Evolutionary conservation across 2,329 filamentous ascomycete species (phyloP).

Genomic region (Trichoderma sp.): DNA sequence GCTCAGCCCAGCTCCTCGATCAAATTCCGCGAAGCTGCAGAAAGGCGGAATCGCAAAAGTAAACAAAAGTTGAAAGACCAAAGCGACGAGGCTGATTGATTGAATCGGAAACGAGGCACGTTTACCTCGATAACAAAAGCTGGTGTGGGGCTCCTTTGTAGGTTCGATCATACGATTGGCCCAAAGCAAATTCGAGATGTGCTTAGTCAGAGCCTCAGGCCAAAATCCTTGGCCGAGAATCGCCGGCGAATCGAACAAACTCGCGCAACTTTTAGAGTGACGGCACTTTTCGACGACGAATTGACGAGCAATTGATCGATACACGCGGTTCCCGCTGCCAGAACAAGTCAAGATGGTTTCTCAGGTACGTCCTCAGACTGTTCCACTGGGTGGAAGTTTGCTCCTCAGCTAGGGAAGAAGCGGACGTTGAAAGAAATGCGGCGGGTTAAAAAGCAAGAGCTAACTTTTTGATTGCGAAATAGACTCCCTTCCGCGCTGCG

Average conservation of each 20-base stretch:
- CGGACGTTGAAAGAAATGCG: neutral
- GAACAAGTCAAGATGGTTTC: constrained; percentile 40
- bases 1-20: neutral
- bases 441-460: constrained; percentile 22
- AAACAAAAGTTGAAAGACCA: constrained; percentile 5
- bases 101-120: neutral
- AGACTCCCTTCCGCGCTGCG: constrained; percentile 49
- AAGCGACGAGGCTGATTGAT: constrained; percentile 18
- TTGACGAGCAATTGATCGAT: constrained; percentile 39
- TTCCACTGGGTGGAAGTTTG: neutral
- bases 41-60: neutral
- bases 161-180: constrained; percentile 3
- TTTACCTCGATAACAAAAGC: neutral
- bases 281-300: constrained; percentile 30
- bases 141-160: constrained; percentile 22
- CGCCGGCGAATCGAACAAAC: constrained; percentile 37
- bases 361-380: constrained; percentile 33
- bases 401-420: neutral
- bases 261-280: constrained; percentile 31
- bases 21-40: neutral
- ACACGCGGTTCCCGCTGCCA: constrained; percentile 32
- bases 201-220: constrained; percentile 31
- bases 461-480: constrained; percentile 30
- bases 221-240: constrained; percentile 35
- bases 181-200: neutral